Evolutionary conservation across 73 alveolate genomes (phyloP).

Genomic region (Paramecium caudatum): DNA sequence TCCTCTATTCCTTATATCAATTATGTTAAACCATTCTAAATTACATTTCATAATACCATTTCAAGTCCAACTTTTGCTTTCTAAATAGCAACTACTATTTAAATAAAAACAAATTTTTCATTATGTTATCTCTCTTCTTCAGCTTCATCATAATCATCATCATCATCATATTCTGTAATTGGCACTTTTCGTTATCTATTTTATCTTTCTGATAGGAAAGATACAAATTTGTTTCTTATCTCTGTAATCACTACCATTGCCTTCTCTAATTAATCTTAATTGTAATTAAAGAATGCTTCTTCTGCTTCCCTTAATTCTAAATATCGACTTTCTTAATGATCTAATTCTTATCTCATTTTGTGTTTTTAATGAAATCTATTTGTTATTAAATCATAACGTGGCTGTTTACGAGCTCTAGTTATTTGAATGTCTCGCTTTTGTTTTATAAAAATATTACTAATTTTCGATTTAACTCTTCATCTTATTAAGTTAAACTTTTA

Average conservation of each 20-base stretch:
- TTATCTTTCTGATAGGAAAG: constrained; percentile 20
- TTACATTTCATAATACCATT: neutral
- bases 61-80: constrained; percentile 12
- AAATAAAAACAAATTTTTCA: constrained; percentile 37
- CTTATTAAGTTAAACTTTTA: neutral
- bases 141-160: constrained; percentile 68
- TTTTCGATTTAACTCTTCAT: constrained; percentile 34
- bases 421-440: constrained; percentile 26
- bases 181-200: constrained; percentile 61
- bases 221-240: constrained; percentile 48
- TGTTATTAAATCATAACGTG: constrained; percentile 26
- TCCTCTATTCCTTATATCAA: constrained; percentile 40
- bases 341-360: constrained; percentile 53
- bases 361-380: constrained; percentile 25
- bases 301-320: constrained; percentile 42
- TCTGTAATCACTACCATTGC: constrained; percentile 29
- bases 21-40: constrained; percentile 35
- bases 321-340: neutral
- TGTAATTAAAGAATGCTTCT: constrained; percentile 23
- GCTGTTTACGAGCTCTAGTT: constrained; percentile 15
- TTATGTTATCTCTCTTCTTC: constrained; percentile 64
- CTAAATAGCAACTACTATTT: constrained; percentile 31
- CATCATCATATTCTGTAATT: neutral
- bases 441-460: constrained; percentile 6
- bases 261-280: constrained; percentile 53